Conservation (phyloP, 106 monocot genomes). For the Xerophyta viscosa region DNA sequence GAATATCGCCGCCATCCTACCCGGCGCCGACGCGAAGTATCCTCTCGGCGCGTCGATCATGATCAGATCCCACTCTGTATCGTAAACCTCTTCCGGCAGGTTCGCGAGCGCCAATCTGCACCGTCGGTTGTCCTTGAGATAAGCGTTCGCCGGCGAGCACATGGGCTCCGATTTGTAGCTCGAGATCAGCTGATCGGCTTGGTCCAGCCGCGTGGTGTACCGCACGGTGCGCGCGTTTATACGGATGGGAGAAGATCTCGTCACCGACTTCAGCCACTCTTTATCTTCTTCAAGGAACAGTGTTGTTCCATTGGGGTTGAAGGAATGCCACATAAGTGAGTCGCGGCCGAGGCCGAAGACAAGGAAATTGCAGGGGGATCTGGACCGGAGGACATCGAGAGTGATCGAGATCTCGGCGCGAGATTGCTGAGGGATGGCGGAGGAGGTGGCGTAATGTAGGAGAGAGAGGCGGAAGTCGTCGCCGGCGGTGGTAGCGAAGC, state of each 20-base stretch:
- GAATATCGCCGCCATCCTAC: conserved; percentile 75
- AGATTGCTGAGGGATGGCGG: conserved; percentile 47
- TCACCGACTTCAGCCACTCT: conserved; percentile 34
- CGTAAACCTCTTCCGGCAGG: conserved; percentile 50
- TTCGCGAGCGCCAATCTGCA: conserved; percentile 46
- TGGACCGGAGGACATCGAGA: conserved; percentile 39
- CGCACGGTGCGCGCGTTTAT: conserved; percentile 36
- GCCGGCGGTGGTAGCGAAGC: not conserved
- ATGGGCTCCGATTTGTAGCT: conserved; percentile 19
- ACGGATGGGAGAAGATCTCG: conserved; percentile 13
- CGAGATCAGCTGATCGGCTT: conserved; percentile 36
- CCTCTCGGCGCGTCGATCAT: conserved; percentile 78
- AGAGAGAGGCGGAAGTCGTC: conserved; percentile 24
- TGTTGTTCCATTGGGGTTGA: conserved; percentile 73
- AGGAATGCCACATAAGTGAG: conserved; percentile 66
- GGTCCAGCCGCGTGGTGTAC: conserved; percentile 45
- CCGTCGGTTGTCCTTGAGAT: conserved; percentile 24
- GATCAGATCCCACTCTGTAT: conserved; percentile 66
- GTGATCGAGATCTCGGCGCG: conserved; percentile 53
- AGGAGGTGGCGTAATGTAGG: conserved; percentile 59
- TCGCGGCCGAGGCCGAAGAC: conserved; percentile 87
- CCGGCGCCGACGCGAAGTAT: conserved; percentile 49
- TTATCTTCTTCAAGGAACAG: conserved; percentile 89
- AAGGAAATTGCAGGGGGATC: conserved; percentile 75
- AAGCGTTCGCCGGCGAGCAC: conserved; percentile 33